Conservation (phyloP, 345 rosid species). For the Diplotaxis tenuifolia region DNA sequence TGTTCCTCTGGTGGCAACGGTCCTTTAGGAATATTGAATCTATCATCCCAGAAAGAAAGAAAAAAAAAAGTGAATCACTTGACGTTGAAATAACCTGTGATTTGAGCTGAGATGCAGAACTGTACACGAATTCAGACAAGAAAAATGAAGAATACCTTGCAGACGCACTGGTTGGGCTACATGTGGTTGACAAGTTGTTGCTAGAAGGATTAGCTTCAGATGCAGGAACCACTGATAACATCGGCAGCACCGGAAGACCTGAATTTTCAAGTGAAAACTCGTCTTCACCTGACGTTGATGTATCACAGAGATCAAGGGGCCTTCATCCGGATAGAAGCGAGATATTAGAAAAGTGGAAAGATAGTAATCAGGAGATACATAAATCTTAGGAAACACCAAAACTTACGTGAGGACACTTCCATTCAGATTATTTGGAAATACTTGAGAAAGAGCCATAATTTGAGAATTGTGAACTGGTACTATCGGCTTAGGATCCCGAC, state of each 20-base stretch:
- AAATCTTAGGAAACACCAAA: slow-evolving; percentile 11
- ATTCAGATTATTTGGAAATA: slow-evolving; percentile 70
- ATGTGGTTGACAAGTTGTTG: slow-evolving; percentile 50
- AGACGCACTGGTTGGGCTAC: slow-evolving; percentile 54
- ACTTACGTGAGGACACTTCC: slow-evolving; percentile 76
- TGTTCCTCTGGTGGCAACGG: slow-evolving; percentile 75
- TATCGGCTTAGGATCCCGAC: slow-evolving; percentile 65
- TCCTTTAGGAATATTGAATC: slow-evolving; percentile 61
- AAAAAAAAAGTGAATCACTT: not conserved
- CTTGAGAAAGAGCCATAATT: slow-evolving; percentile 66
- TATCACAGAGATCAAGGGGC: slow-evolving; percentile 90
- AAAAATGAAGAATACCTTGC: slow-evolving; percentile 17
- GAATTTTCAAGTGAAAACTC: slow-evolving; percentile 52
- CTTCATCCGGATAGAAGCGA: slow-evolving; percentile 49
- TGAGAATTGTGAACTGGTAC: slow-evolving; percentile 71
- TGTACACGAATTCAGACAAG: not conserved
- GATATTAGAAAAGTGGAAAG: slow-evolving; percentile 21
- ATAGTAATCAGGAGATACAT: not conserved
- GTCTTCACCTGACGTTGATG: slow-evolving; percentile 57
- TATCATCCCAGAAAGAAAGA: slow-evolving; percentile 50
- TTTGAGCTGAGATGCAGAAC: slow-evolving; percentile 1
- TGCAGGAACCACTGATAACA: slow-evolving; percentile 49
- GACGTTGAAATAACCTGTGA: not conserved
- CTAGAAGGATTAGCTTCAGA: slow-evolving; percentile 58
- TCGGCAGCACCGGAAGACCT: slow-evolving; percentile 57